Evolutionary conservation across 768 basidiomycete genomes (phyloP), one percentile per base, ranked within the genome.

Genomic region (Lyophyllum shimeji): DNA sequence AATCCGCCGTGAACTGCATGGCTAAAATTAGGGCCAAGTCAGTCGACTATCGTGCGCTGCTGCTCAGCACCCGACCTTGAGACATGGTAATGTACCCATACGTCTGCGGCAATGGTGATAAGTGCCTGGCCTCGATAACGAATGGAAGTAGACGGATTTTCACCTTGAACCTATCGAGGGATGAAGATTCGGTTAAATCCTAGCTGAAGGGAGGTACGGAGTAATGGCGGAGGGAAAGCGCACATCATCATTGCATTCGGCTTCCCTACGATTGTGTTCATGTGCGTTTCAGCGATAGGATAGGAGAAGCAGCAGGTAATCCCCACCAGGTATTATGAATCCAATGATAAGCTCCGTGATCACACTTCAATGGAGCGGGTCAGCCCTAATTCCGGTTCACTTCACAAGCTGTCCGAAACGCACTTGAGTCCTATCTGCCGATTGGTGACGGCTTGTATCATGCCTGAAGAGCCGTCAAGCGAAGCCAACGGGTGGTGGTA

Each of bases 371-470:
- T 29, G 13, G 34, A 24, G 34, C 27, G 43, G 31, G 52, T 48
- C 49, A 52, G 25, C 21, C 11, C n/a, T 46, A 11, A 42, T 37
- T 23, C 12, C 34, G 1, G 7, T 24, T 2, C 11, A 23, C 12
- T 20, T 18, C 23, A 20, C 2, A 48, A 24, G 20, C 0, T 34
- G n/a, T 8, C 12, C 29, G 21, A 24, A 4, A 54, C 74, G 52
- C 46, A 80, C 78, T 80, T 80, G 47, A 80, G 67, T 34, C 65
- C 87, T 52, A 90, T 77, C 69, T 90, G 86, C 63, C 88, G 85
- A 68, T 92, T 92, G 27, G 90, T 92, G 60, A 90, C 82, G 1
- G 89, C 88, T 62, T 90, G 85, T 57, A 92, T 89, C 82, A 90
- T 85, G 60, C 76, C 75, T 72, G 49, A 18, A 33, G 29, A 46